Conservation (phyloP, 208 protist species). For the Trypanosoma vivax region DNA sequence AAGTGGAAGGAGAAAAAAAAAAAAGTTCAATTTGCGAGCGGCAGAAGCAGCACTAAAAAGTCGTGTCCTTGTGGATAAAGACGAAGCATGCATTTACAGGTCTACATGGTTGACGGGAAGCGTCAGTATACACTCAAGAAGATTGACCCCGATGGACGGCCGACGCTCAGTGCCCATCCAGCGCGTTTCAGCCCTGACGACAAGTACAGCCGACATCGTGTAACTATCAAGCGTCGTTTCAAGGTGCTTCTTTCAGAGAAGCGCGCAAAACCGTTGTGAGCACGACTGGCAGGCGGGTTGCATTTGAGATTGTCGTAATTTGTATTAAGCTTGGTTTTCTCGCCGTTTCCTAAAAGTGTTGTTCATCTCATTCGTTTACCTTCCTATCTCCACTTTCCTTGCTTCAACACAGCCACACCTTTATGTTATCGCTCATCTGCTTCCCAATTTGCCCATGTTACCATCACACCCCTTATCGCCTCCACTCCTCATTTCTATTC, state of each 20-base stretch:
- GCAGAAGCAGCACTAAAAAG: no score
- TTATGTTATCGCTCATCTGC: no score
- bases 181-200: conserved; percentile 92
- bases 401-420: no score
- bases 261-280: conserved; percentile 66
- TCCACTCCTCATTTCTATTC: no score
- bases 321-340: no score
- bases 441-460: no score
- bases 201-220: conserved; percentile 87
- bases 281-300: no score
- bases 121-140: conserved; percentile 91
- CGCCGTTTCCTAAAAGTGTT: no score
- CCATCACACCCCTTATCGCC: no score
- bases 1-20: neutral
- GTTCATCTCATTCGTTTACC: no score
- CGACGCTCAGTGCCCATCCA: conserved; percentile 88
- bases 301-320: no score
- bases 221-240: conserved; percentile 90
- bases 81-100: conserved; percentile 63
- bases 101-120: conserved; percentile 80
- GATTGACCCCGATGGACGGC: conserved; percentile 80
- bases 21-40: neutral
- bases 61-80: neutral
- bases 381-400: no score
- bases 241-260: conserved; percentile 77